Base-by-base conservation (phyloP, 2,329 filamentous ascomycete genomes). In the Monosporascus cannonballus region DNA sequence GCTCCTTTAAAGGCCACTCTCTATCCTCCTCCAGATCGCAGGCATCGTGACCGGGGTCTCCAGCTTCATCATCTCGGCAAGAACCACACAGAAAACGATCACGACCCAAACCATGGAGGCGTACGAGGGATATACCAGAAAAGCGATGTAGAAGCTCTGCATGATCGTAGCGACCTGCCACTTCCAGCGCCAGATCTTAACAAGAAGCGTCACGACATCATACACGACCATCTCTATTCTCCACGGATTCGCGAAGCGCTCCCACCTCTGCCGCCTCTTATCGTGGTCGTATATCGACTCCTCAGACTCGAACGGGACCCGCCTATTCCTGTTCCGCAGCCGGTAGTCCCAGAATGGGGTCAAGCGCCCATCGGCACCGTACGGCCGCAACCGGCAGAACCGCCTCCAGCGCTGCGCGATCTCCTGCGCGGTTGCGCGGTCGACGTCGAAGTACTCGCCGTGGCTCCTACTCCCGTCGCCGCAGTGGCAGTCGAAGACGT, bases 401-500 rank as follows among this genome's bases (percentile, higher is more conserved):
- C 30, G 22, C 15, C 53, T 34, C 53, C 53, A 55, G 37, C 42
- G 27, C n/a, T 38, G 42, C 34, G 48, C 41, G 34, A 45, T 46
- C n/a, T 42, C 25, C 39, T 36, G 45, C 6, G 53, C 50, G 0
- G 30, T 34, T 1, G 41, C 25, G 4, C n/a, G 36, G 14, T 55
- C 53, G 24, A 55, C 27, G 4, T 50, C 42, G 42, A 55, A 55
- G 42, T 55, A 55, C 24, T 55, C 53, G 17, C 37, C n/a, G 47
- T 55, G 53, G 8, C 14, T 24, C n/a, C 1, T n/a, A 24, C 17
- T 18, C 1, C 30, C n/a, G 2, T 37, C 45, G 5, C 22, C 18
- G 46, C 54, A 54, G 15, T 9, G 18, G 39, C 54, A 56, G 37
- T 30, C 14, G 15, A 51, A 49, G 3, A 22, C 15, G n/a, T 51